A percentile compares a stretch with the other conserved stretches of the same genome.
These are phyloP conservation scores for Termitomyces sp. DNA, from an alignment of 768 basidiomycete genomes.

Conservation along the genomic window DNA sequence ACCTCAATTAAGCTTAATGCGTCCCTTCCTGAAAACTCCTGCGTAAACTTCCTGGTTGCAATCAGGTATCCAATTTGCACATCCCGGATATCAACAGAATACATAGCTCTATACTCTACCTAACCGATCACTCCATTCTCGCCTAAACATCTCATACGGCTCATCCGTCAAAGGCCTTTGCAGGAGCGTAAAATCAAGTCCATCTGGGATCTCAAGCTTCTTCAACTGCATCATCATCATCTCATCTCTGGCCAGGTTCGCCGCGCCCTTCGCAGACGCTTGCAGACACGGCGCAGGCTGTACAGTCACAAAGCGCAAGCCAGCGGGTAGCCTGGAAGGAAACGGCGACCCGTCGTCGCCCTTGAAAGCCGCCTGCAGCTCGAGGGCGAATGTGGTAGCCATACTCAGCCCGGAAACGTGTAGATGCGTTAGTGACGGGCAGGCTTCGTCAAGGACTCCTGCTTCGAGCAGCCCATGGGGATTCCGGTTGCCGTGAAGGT, in stretches of 20 bases:
- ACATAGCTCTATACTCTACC: constrained; percentile 5
- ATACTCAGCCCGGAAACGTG: constrained; percentile 36
- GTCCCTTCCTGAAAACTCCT: no score
- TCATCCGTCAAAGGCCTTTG: constrained; percentile 1
- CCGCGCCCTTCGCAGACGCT: constrained; percentile 4
- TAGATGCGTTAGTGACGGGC: constrained; percentile 32
- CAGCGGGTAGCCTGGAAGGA: constrained; percentile 20
- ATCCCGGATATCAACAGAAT: background rate
- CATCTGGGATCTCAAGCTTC: constrained; percentile 7
- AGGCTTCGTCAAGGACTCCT: constrained; percentile 30
- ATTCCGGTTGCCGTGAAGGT: constrained; percentile 44
- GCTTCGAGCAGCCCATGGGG: constrained; percentile 40
- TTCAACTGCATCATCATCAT: constrained; percentile 23
- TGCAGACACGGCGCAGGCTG: constrained; percentile 21
- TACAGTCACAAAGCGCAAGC: constrained; percentile 17
- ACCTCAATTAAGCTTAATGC: no score
- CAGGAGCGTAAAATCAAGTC: constrained; percentile 4
- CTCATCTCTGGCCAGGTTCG: constrained; percentile 19
- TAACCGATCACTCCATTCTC: constrained; percentile 16
- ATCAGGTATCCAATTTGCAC: background rate
- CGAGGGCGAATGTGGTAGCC: constrained; percentile 35
- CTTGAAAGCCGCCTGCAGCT: constrained; percentile 29
- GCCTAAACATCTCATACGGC: constrained; percentile 9
- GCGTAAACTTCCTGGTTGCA: background rate
- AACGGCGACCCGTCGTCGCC: constrained; percentile 12